Conservation (phyloP, 768 basidiomycete genomes). For the Termitomyces eurrhizus region DNA sequence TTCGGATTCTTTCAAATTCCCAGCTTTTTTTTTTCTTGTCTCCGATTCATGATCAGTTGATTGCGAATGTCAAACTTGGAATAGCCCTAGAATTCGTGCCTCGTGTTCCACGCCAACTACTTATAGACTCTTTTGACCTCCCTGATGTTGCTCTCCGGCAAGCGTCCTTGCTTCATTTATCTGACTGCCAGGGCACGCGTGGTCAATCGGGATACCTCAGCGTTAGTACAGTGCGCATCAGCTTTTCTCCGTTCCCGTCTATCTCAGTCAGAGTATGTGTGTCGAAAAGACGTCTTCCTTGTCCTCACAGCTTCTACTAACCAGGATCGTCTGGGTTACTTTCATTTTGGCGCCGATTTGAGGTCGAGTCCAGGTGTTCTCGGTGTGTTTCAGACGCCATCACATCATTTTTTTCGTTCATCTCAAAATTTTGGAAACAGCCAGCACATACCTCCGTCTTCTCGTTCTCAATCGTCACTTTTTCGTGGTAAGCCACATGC, state of each 20-base stretch:
- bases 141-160: constrained; percentile 26
- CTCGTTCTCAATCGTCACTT: neutral
- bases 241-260: constrained; percentile 1
- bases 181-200: constrained; percentile 14
- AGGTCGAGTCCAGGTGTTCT: neutral
- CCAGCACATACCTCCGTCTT: neutral
- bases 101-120: constrained; percentile 35
- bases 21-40: no score
- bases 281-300: neutral
- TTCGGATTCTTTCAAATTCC: no score
- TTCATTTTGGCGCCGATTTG: neutral
- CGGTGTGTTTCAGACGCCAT: constrained; percentile 2
- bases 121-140: constrained; percentile 17
- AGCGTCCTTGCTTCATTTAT: constrained; percentile 24
- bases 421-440: neutral
- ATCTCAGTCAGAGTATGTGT: constrained; percentile 9
- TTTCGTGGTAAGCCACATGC: neutral
- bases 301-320: neutral
- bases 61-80: neutral
- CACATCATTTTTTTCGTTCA: neutral
- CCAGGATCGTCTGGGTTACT: constrained; percentile 1
- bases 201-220: constrained; percentile 11
- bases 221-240: constrained; percentile 14
- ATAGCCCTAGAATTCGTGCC: constrained; percentile 17
- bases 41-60: no score